A percentile compares a stretch with the other conserved stretches of the same genome.
Conservation (phyloP, 2,329 filamentous ascomycete species). For the Sarocladium oryzae region DNA sequence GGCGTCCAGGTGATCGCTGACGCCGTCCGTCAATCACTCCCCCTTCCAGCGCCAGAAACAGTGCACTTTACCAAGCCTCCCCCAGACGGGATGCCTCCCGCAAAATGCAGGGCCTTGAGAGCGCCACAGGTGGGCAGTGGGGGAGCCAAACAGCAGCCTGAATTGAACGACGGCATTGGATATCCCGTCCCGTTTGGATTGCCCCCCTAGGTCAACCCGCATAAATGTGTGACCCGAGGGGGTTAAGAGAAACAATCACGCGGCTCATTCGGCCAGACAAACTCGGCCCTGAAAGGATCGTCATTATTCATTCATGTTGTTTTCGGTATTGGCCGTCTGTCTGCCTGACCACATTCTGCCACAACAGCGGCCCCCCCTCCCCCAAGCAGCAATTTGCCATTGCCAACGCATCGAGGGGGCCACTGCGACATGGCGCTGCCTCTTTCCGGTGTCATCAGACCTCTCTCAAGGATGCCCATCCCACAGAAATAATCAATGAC, state of each 20-base stretch:
- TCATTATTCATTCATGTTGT: not conserved
- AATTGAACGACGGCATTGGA: not conserved
- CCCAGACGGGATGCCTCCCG: conserved; percentile 8
- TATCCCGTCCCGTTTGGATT: not conserved
- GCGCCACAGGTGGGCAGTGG: not conserved
- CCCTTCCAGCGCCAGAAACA: not conserved
- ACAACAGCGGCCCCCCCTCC: not conserved
- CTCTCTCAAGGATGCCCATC: not conserved
- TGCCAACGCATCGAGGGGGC: conserved; percentile 7
- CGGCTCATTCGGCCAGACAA: not conserved
- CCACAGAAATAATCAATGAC: not conserved
- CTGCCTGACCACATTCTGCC: conserved; percentile 1
- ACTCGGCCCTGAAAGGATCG: not conserved
- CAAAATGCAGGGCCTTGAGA: conserved; percentile 6
- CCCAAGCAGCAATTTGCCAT: not conserved
- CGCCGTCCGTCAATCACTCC: conserved; percentile 3
- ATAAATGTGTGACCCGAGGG: not conserved
- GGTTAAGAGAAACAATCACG: conserved; percentile 6
- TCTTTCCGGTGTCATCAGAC: conserved; percentile 4
- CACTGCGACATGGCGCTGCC: conserved; percentile 7
- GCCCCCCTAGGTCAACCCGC: not conserved
- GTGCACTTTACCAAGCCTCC: not conserved
- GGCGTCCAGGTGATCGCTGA: conserved; percentile 4
- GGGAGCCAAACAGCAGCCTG: conserved; percentile 8
- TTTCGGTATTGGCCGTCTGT: not conserved